Base-by-base conservation (phyloP, 805 yeast species). In the Candida koratica region DNA sequence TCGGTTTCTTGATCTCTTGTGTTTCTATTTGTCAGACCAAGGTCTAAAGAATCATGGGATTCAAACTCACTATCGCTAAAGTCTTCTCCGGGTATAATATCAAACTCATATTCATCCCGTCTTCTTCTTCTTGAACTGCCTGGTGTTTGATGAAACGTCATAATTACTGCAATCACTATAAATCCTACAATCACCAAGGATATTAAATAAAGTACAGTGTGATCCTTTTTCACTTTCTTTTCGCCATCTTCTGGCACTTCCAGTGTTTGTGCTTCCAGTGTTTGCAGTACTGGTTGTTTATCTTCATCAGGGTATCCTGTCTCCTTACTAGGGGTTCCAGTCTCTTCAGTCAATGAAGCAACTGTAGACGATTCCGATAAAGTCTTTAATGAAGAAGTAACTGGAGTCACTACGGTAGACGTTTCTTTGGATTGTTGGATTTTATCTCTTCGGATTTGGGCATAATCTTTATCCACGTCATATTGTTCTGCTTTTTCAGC, bases 41-140 rank as follows among this genome's bases (percentile, higher is more conserved):
- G 50, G 33, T 65, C 73, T 19, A 62, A 51, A 18, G 64, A 55
- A 41, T 62, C 69, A 23, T 44, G 49, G 4, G 46, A 44, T 28
- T 44, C 61, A 44, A 52, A 56, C 12, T 60, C 69, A 34, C 64
- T 58, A 34, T 67, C 71, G 32, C 59, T 56, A 44, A 68, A 68
- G 34, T 72, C 77, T 44, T 81, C 84, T 6, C 83, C 81, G 13
- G 79, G 82, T 29, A 84, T 84, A 31, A 83, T 77, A 52, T 84
- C 94, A 51, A 84, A 81, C 52, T 84, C 93, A 49, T 75, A 80
- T 37, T 77, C 77, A 25, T 80, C 87, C 52, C 83, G 62, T 58
- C 85, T 65, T 39, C 75, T 58, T 37, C 72, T 60, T 36, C 73
- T 59, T 11, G 61, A 50, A 38, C 60, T 55, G 10, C 67, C 67